Conservation (phyloP, 2,329 filamentous ascomycete species). For the Fusarium fujikuroi region DNA sequence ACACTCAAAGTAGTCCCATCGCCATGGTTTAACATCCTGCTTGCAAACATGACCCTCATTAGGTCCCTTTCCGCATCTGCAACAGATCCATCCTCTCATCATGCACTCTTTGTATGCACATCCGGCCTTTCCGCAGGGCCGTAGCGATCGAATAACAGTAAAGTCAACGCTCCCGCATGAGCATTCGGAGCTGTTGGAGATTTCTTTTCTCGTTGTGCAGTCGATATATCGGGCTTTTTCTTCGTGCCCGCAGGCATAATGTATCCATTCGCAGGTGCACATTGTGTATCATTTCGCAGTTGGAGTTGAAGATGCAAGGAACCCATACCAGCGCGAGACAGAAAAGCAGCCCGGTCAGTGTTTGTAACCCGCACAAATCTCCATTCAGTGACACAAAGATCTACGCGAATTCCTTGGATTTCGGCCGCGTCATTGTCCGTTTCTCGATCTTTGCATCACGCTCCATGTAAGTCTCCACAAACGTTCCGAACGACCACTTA, state of each 20-base stretch:
- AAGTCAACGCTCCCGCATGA: constrained; percentile 35
- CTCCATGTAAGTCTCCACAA: constrained; percentile 52
- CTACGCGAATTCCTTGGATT: constrained; percentile 15
- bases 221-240: constrained; percentile 29
- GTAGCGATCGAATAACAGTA: background rate
- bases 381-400: constrained; percentile 26
- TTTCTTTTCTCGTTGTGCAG: constrained; percentile 29
- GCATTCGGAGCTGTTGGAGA: constrained; percentile 26
- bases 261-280: constrained; percentile 34
- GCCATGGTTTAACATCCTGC: constrained; percentile 26
- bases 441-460: constrained; percentile 36
- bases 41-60: constrained; percentile 24
- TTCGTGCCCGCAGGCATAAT: constrained; percentile 37
- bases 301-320: background rate
- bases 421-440: constrained; percentile 14
- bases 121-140: constrained; percentile 7
- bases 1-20: constrained; percentile 26
- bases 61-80: constrained; percentile 34
- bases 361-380: background rate
- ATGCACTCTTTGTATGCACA: constrained; percentile 32
- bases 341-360: background rate
- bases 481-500: constrained; percentile 46
- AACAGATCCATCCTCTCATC: constrained; percentile 36
- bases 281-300: constrained; percentile 26
- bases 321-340: background rate